phyloP scores from a whole-genome alignment of 2,329 filamentous ascomycete genomes.

The Monosporascus sp. region DNA sequence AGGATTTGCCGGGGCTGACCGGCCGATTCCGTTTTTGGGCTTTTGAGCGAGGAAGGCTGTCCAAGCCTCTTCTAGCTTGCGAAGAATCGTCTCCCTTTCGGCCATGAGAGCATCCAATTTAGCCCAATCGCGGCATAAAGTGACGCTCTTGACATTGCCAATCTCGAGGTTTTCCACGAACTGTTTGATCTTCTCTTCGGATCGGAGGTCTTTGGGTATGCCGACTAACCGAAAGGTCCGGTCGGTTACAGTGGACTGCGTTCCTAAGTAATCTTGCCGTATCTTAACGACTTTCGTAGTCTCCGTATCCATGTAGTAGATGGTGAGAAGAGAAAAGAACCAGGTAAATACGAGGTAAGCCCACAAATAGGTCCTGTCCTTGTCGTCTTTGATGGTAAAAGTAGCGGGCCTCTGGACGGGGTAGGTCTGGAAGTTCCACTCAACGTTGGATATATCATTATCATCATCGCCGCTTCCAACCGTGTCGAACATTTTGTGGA shows the following conservation, averaged over 20 bases:
- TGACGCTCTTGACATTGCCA: constrained; percentile 84
- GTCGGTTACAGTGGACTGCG: constrained; percentile 92
- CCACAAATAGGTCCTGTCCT: constrained; percentile 63
- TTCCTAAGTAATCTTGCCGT: constrained; percentile 86
- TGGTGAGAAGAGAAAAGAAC: constrained; percentile 75
- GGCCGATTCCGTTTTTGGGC: constrained; percentile 31
- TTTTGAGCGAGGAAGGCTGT: constrained; percentile 64
- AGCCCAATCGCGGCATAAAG: constrained; percentile 81
- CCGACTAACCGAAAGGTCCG: constrained; percentile 88
- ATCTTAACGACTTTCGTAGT: constrained; percentile 81
- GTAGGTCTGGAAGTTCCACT: neutral
- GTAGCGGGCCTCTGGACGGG: neutral
- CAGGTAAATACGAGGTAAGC: constrained; percentile 94
- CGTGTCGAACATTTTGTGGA: constrained; percentile 64
- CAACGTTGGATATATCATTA: neutral
- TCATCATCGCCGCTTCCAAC: constrained; percentile 1
- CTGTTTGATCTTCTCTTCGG: constrained; percentile 77
- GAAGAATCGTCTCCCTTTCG: constrained; percentile 59
- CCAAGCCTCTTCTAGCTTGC: constrained; percentile 78
- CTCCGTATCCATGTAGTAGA: constrained; percentile 79
- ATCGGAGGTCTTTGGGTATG: constrained; percentile 73
- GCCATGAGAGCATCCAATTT: constrained; percentile 71
- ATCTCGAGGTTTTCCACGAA: constrained; percentile 86
- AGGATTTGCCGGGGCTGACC: constrained; percentile 7
- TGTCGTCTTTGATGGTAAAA: constrained; percentile 10